Evolutionary conservation across 1,139 yeast species (phyloP).

Genomic region (Yamadazyma dendronema): DNA sequence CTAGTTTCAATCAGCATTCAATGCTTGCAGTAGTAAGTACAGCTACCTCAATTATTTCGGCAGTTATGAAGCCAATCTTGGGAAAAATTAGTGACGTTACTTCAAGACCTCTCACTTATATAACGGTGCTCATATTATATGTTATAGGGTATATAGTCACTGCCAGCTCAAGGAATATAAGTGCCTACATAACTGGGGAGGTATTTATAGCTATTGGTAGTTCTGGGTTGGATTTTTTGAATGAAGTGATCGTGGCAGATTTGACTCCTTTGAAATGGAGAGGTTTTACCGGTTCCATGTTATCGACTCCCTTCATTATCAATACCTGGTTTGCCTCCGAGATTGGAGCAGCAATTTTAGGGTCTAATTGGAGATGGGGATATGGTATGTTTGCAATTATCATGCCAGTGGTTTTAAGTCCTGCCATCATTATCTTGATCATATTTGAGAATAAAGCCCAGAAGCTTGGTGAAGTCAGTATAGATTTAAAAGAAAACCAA

Average conservation of each 20-base stretch:
- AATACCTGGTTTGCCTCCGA: slow-evolving; percentile 32
- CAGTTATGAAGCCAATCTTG: slow-evolving; percentile 26
- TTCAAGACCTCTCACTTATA: slow-evolving; percentile 27
- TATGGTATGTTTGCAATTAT: slow-evolving; percentile 39
- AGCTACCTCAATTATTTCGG: slow-evolving; percentile 24
- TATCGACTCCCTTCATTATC: slow-evolving; percentile 29
- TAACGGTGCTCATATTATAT: slow-evolving; percentile 20
- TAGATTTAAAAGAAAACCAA: background rate
- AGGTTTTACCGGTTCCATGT: slow-evolving; percentile 22
- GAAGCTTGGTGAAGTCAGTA: slow-evolving; percentile 5
- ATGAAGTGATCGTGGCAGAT: slow-evolving; percentile 25
- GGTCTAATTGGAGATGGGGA: slow-evolving; percentile 41
- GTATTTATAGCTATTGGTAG: slow-evolving; percentile 28
- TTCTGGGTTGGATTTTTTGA: slow-evolving; percentile 20
- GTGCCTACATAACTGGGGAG: slow-evolving; percentile 31
- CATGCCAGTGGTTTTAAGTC: slow-evolving; percentile 27
- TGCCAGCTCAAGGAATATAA: slow-evolving; percentile 24
- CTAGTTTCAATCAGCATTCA: slow-evolving; percentile 30
- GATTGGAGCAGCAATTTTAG: slow-evolving; percentile 25
- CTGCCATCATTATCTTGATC: slow-evolving; percentile 26
- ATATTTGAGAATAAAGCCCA: slow-evolving; percentile 24
- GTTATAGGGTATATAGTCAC: slow-evolving; percentile 26
- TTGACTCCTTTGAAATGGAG: slow-evolving; percentile 34
- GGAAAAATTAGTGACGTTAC: slow-evolving; percentile 32
- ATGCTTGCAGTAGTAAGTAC: slow-evolving; percentile 29